Evolutionary conservation across 495 filamentous ascomycete genomes (phyloP), one percentile per base, ranked within the genome.

Genomic region (Astrothelium subdiscretum): DNA sequence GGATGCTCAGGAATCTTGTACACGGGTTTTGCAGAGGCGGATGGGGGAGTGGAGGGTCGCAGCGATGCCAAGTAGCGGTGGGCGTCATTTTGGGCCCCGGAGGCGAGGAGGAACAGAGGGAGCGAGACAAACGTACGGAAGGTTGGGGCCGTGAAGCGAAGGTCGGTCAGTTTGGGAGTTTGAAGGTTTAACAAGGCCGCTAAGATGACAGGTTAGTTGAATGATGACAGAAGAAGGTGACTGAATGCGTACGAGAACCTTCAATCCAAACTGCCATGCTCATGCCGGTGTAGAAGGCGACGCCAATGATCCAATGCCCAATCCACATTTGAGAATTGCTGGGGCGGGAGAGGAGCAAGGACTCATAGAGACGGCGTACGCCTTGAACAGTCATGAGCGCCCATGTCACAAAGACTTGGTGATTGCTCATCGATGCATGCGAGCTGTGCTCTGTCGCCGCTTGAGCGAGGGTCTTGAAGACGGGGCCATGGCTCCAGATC

Each of bases 191-290:
- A 20, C 12, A 61, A 31, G 2, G 58, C 65, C 31, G 62, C 62
- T 67, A 59, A 31, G 48, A n/a, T 13, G 13, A 44, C 2, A 54
- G 20, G 20, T 27, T 54, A 29, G 24, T 12, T 11, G 20, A 1
- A 48, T 60, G 22, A 58, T 52, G 52, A 61, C 62, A 24, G 59
- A 27, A 29, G 58, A 35, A 31, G 18, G 24, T 27, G 15, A 43
- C 54, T 22, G 24, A 11, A 32, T 32, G 70, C 80, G 63, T 77
- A 92, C 91, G 78, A 59, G 86, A 81, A 27, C 89, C 91, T 71
- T 96, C 91, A 60, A 96, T 81, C 94, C 92, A 97, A 35, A 95
- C 75, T 2, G 88, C 80, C 60, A 96, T 74, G 27, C 83, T 81
- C 60, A 87, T 83, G 32, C 75, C 76, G 18, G 86, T 66, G 72